These are phyloP conservation scores for Penicillium sclerotigenum DNA, from an alignment of 2,329 filamentous ascomycete genomes.

Conservation along the genomic window DNA sequence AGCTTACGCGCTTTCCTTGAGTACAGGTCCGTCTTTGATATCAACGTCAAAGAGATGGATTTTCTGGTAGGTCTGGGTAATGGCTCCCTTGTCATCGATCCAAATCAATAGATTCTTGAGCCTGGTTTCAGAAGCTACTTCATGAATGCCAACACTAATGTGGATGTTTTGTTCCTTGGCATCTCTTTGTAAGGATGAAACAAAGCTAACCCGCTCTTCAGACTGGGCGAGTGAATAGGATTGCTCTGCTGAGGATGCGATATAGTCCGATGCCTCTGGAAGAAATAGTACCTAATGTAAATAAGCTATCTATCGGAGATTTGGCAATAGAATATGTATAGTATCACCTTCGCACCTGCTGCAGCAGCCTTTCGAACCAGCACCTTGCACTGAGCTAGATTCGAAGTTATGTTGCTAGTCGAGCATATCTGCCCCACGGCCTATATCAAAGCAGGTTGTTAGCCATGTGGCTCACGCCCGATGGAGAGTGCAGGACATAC, in stretches of 20 bases:
- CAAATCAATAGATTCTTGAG: conserved; percentile 65
- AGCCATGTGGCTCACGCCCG: not conserved
- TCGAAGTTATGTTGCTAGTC: conserved; percentile 71
- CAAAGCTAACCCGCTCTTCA: conserved; percentile 65
- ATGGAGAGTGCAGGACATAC: conserved; percentile 16
- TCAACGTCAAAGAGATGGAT: conserved; percentile 81
- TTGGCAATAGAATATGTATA: not conserved
- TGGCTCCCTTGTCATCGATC: conserved; percentile 60
- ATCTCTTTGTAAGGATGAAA: conserved; percentile 67
- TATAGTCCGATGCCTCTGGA: conserved; percentile 89
- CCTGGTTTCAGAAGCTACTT: conserved; percentile 55
- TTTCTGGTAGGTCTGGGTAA: conserved; percentile 74
- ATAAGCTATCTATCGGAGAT: conserved; percentile 6
- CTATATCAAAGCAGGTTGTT: conserved; percentile 45
- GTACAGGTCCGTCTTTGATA: conserved; percentile 54
- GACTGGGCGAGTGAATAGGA: conserved; percentile 69
- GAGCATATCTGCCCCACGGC: conserved; percentile 89
- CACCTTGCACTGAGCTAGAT: conserved; percentile 72
- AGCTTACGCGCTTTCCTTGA: conserved; percentile 59
- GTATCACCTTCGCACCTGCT: conserved; percentile 70
- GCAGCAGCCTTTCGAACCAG: conserved; percentile 70
- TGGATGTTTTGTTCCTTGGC: conserved; percentile 63
- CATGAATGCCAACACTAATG: conserved; percentile 86
- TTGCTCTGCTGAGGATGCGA: conserved; percentile 65
- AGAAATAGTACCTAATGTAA: conserved; percentile 70